A percentile compares a stretch with the other conserved stretches of the same genome.
Conservation (phyloP, 1,139 yeast species). For the Nadsonia starkeyi-henricii region DNA sequence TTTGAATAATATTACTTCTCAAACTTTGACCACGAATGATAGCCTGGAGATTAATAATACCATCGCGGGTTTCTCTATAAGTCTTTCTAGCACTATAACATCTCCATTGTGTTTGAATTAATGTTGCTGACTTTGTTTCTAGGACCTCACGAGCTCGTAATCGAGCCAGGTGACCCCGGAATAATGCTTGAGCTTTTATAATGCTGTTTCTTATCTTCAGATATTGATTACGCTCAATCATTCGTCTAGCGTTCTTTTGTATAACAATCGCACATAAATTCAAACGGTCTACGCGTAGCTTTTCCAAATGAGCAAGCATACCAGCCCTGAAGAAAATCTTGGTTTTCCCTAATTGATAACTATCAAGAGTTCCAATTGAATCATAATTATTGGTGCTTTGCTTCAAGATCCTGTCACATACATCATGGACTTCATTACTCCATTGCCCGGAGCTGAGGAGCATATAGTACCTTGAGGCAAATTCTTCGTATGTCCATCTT, state of each 20-base stretch:
- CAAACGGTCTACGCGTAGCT: conserved; percentile 65
- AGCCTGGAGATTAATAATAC: conserved; percentile 53
- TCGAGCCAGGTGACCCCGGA: conserved; percentile 55
- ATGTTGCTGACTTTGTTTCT: conserved; percentile 51
- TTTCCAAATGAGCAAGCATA: conserved; percentile 77
- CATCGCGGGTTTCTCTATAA: conserved; percentile 30
- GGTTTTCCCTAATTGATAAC: conserved; percentile 69
- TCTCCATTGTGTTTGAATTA: conserved; percentile 61
- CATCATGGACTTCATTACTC: conserved; percentile 39
- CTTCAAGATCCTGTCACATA: conserved; percentile 56
- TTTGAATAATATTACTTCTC: conserved; percentile 33
- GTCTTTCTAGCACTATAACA: conserved; percentile 43
- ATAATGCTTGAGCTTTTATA: conserved; percentile 41
- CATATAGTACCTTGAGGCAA: conserved; percentile 80
- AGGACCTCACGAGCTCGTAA: conserved; percentile 40
- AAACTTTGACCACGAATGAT: conserved; percentile 53
- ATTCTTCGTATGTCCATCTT: conserved; percentile 89
- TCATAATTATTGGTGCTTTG: conserved; percentile 32
- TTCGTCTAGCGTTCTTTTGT: conserved; percentile 71
- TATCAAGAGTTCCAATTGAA: conserved; percentile 21
- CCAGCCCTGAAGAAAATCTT: conserved; percentile 93
- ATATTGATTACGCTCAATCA: conserved; percentile 49
- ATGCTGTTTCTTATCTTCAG: conserved; percentile 43
- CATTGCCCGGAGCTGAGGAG: conserved; percentile 61
- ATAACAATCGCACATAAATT: conserved; percentile 66